A percentile compares a stretch with the other conserved stretches of the same genome.
These are phyloP conservation scores for Alternaria hordeiaustralica DNA, from an alignment of 2,329 filamentous ascomycete species.

Conservation along the genomic window DNA sequence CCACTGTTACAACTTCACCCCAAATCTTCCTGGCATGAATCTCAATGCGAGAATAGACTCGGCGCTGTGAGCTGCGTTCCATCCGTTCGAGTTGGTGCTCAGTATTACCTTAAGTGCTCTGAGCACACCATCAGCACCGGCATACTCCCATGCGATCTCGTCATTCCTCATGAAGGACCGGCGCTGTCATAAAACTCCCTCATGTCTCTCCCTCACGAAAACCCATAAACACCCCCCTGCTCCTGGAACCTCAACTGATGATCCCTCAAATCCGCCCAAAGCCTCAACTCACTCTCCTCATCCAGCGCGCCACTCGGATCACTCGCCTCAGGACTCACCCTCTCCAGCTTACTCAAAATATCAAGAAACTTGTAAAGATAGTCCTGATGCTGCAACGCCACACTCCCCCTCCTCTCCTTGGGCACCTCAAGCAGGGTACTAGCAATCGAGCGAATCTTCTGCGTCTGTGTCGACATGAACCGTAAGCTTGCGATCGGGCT, in stretches of 20 bases:
- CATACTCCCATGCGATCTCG: not conserved
- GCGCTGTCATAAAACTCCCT: not conserved
- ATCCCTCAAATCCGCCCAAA: constrained; percentile 81
- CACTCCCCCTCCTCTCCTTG: constrained; percentile 58
- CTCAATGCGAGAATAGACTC: not conserved
- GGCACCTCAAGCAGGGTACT: constrained; percentile 75
- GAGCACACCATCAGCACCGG: not conserved
- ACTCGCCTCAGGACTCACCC: constrained; percentile 56
- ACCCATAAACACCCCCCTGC: constrained; percentile 63
- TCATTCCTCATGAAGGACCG: not conserved
- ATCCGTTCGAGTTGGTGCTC: not conserved
- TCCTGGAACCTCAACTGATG: constrained; percentile 77
- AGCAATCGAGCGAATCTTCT: constrained; percentile 85
- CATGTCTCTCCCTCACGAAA: constrained; percentile 13
- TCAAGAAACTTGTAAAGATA: constrained; percentile 76
- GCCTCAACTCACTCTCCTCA: constrained; percentile 76
- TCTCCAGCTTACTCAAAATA: constrained; percentile 76
- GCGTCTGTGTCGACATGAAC: constrained; percentile 59
- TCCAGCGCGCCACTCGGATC: constrained; percentile 54
- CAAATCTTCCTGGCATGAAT: not conserved
- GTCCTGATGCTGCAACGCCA: constrained; percentile 68
- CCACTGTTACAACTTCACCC: not conserved
- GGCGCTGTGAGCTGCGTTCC: not conserved
- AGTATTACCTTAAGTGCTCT: not conserved
- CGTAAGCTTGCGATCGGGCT: constrained; percentile 35